phyloP scores from a whole-genome alignment of 495 filamentous ascomycete genomes.

The Parmelia sp. region DNA sequence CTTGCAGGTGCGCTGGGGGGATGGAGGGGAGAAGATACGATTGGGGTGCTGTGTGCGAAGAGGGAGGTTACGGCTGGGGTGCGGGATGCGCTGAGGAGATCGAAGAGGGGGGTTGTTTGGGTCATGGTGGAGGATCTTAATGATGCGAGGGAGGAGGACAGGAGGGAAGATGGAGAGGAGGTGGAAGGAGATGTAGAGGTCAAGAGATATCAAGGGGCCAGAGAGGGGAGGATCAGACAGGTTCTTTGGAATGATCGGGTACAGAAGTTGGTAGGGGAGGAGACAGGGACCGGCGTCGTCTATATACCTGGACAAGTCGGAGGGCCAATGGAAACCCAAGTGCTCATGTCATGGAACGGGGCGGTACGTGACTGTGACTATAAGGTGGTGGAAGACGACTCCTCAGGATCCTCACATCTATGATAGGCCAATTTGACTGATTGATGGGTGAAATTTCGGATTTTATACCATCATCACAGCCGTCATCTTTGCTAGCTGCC shows the following conservation, averaged over 20 bases:
- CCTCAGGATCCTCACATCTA: not conserved
- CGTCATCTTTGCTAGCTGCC: not conserved
- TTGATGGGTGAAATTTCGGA: no score
- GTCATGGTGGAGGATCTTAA: conserved; percentile 35
- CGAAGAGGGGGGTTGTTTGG: conserved; percentile 59
- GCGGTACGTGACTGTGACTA: conserved; percentile 14
- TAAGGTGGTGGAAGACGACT: not conserved
- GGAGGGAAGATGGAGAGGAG: conserved; percentile 39
- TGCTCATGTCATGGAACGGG: conserved; percentile 21
- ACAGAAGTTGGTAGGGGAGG: conserved; percentile 56
- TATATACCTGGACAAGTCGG: conserved; percentile 32
- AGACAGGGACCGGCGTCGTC: conserved; percentile 53
- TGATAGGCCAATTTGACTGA: not conserved
- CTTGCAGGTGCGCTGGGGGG: conserved; percentile 62
- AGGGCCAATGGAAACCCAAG: conserved; percentile 20
- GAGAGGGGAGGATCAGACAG: conserved; percentile 37
- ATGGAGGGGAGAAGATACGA: conserved; percentile 53
- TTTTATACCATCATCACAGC: no score
- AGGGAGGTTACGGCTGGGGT: conserved; percentile 53
- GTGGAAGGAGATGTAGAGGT: not conserved
- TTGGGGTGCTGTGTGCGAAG: conserved; percentile 56
- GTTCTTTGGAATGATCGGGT: conserved; percentile 65
- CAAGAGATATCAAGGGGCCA: not conserved
- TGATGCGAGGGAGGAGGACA: conserved; percentile 44
- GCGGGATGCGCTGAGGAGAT: conserved; percentile 59